phyloP scores from a whole-genome alignment of 345 rosid genomes.

The Theobroma cacao region DNA sequence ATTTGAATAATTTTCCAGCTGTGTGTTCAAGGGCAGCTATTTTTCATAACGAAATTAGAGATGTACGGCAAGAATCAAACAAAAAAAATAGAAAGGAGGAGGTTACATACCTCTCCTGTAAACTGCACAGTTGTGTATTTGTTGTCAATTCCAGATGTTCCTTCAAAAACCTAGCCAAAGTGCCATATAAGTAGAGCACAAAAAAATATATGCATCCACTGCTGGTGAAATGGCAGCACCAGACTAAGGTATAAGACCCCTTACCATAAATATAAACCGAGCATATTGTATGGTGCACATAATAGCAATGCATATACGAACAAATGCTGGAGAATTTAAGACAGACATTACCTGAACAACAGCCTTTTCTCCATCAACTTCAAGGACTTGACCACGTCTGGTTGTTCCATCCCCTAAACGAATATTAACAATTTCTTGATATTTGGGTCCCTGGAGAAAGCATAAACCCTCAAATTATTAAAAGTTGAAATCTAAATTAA shows the following conservation, averaged over 20 bases:
- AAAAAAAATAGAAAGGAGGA: neutral
- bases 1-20: neutral
- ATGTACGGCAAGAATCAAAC: neutral
- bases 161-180: constrained; percentile 72
- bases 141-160: constrained; percentile 94
- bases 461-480: neutral
- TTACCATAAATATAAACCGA: neutral
- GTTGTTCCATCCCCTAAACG: constrained; percentile 85
- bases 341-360: constrained; percentile 69
- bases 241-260: neutral
- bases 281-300: neutral
- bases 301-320: neutral
- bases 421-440: constrained; percentile 93
- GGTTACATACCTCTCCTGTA: constrained; percentile 73
- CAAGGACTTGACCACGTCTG: constrained; percentile 92
- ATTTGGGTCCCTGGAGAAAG: constrained; percentile 73
- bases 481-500: neutral
- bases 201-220: neutral
- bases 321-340: neutral
- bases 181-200: neutral
- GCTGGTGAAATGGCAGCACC: neutral
- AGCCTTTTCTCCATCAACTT: constrained; percentile 98
- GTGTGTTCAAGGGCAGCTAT: neutral
- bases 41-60: neutral
- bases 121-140: constrained; percentile 87